Percentiles rank a stretch among this genome's conserved stretches.
phyloP scores from a whole-genome alignment of 225 moss, liverwort and hornwort species.

The Asterella californica region DNA sequence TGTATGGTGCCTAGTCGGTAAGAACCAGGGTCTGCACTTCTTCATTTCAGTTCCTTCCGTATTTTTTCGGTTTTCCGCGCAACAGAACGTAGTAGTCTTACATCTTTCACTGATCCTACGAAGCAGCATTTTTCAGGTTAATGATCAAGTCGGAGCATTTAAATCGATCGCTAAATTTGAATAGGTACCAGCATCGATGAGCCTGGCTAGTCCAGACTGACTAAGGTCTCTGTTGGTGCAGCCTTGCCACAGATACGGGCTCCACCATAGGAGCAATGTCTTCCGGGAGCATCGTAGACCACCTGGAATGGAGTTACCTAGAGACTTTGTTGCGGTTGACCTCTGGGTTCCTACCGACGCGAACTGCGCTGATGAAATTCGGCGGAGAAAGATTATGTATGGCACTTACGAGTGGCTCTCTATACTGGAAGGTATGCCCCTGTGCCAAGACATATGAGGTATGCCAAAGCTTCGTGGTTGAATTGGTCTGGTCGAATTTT shows the following conservation, averaged over 20 bases:
- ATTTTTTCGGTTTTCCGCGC: too few relatives aligned
- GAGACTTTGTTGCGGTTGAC: background rate
- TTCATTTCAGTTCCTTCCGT: too few relatives aligned
- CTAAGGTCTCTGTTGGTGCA: background rate
- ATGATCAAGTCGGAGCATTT: too few relatives aligned
- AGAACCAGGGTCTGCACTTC: too few relatives aligned
- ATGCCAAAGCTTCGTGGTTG: too few relatives aligned
- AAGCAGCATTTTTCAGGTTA: too few relatives aligned
- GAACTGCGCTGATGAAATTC: background rate
- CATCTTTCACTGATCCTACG: too few relatives aligned
- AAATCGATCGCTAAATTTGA: background rate
- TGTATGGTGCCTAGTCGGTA: too few relatives aligned
- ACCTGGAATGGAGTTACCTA: background rate
- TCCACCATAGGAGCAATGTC: too few relatives aligned
- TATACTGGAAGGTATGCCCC: background rate
- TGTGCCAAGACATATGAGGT: too few relatives aligned
- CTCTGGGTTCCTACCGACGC: background rate
- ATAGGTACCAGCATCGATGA: background rate
- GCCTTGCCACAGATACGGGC: background rate
- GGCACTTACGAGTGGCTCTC: background rate
- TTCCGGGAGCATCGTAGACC: background rate
- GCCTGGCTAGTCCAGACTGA: background rate
- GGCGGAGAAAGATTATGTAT: background rate
- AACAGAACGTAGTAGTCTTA: too few relatives aligned
- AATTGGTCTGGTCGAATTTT: too few relatives aligned